phyloP scores from a whole-genome alignment of 495 filamentous ascomycete genomes.

The Pyronema omphalodes region DNA sequence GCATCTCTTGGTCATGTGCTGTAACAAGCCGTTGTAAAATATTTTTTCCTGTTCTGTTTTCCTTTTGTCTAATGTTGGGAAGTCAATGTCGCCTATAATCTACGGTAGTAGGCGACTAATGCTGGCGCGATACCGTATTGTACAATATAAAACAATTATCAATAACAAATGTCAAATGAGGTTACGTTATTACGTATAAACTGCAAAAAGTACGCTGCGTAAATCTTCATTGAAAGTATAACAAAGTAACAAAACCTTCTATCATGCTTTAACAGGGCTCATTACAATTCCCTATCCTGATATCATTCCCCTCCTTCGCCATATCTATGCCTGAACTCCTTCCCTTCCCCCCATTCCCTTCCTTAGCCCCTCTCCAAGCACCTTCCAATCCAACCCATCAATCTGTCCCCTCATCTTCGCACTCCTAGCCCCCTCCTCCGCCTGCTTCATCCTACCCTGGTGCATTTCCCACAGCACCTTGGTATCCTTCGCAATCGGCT shows the following conservation, averaged over 20 bases:
- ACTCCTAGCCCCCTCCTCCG: constrained; percentile 5
- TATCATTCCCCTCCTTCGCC: no score
- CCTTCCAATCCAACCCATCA: constrained; percentile 19
- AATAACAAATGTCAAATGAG: no score
- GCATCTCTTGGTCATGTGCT: background rate
- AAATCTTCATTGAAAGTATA: no score
- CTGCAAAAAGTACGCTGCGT: no score
- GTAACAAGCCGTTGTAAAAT: constrained; percentile 7
- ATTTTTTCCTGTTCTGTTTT: background rate
- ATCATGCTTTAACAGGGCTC: no score
- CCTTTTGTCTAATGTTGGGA: background rate
- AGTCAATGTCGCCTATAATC: background rate
- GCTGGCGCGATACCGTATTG: no score
- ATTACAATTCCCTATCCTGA: no score
- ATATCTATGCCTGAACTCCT: no score
- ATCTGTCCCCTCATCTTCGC: constrained; percentile 15
- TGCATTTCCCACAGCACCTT: constrained; percentile 19
- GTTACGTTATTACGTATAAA: no score
- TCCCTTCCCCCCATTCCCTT: constrained; percentile 14
- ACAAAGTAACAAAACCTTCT: no score
- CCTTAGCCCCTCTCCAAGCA: constrained; percentile 13
- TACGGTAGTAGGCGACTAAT: background rate
- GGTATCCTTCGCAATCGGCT: constrained; percentile 17
- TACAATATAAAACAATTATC: no score
- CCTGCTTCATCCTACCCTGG: constrained; percentile 14